phyloP scores from a whole-genome alignment of 169 alveolate species.

The Miamiensis avidus region DNA sequence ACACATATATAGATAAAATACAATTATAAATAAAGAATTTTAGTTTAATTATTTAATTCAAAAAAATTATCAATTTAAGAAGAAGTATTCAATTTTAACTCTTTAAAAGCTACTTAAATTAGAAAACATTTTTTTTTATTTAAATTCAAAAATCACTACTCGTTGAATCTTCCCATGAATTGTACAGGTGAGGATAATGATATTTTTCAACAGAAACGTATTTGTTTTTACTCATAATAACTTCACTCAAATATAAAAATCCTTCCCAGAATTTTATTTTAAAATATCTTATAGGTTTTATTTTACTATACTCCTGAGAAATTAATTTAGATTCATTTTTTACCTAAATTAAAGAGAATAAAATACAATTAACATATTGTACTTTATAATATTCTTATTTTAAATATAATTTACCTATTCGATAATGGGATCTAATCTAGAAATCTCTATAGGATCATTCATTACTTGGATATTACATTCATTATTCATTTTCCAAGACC shows the following conservation, averaged over 20 bases:
- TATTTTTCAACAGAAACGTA: background rate
- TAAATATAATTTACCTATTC: slow-evolving; percentile 17
- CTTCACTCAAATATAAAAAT: slow-evolving; percentile 42
- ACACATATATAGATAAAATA: too few species aligned
- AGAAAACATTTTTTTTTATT: background rate
- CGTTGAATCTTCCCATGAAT: background rate
- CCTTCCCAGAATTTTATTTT: slow-evolving; percentile 35
- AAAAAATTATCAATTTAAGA: too few species aligned
- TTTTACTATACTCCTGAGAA: slow-evolving; percentile 1
- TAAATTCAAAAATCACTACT: background rate
- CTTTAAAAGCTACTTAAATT: too few species aligned
- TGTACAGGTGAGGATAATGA: too few species aligned
- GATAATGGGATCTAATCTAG: slow-evolving; percentile 13
- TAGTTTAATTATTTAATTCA: background rate
- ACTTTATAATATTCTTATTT: too few species aligned
- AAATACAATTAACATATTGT: too few species aligned
- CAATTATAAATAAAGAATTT: too few species aligned
- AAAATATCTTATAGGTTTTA: slow-evolving; percentile 15
- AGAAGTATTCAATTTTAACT: too few species aligned
- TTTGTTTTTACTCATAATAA: slow-evolving; percentile 46
- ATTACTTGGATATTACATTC: slow-evolving; percentile 59
- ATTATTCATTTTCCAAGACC: slow-evolving; percentile 70
- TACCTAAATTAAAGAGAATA: background rate
- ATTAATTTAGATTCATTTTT: background rate
- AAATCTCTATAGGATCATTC: slow-evolving; percentile 39